phyloP scores from a whole-genome alignment of 164 flowering plant genomes.

The Cinnamomum micranthum region DNA sequence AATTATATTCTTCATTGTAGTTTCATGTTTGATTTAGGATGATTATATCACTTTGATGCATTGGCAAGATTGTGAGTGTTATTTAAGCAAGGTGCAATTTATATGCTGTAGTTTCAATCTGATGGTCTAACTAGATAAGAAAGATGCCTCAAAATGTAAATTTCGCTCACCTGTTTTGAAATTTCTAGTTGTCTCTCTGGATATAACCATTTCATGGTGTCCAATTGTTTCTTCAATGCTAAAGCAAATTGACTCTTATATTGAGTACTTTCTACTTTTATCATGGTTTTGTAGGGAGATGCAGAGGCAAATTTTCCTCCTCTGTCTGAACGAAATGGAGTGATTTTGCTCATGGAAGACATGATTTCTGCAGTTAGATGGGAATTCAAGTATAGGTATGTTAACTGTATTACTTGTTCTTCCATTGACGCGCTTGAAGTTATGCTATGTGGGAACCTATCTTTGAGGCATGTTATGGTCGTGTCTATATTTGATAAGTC shows the following conservation, averaged over 20 bases:
- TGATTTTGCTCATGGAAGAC: constrained; percentile 27
- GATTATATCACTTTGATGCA: too few relatives aligned
- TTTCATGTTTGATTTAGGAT: too few relatives aligned
- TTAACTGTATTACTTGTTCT: background rate
- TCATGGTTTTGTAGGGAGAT: constrained; percentile 21
- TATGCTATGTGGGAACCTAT: background rate
- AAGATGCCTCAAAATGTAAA: too few relatives aligned
- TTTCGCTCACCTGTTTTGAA: too few relatives aligned
- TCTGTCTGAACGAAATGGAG: constrained; percentile 24
- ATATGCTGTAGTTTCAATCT: too few relatives aligned
- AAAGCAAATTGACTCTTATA: background rate
- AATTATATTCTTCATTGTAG: too few relatives aligned
- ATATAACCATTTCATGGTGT: too few relatives aligned
- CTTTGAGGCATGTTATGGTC: background rate
- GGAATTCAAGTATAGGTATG: constrained; percentile 34
- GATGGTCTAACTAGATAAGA: too few relatives aligned
- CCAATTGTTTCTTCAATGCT: too few relatives aligned
- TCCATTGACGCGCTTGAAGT: background rate
- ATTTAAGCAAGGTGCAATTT: too few relatives aligned
- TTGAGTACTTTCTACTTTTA: background rate
- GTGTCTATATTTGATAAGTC: background rate
- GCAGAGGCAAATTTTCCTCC: constrained; percentile 35
- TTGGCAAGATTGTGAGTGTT: too few relatives aligned
- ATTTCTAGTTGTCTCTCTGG: too few relatives aligned
- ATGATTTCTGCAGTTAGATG: constrained; percentile 17